Base-by-base conservation (phyloP, 345 rosid genomes). In the Gossypium raimondii region DNA sequence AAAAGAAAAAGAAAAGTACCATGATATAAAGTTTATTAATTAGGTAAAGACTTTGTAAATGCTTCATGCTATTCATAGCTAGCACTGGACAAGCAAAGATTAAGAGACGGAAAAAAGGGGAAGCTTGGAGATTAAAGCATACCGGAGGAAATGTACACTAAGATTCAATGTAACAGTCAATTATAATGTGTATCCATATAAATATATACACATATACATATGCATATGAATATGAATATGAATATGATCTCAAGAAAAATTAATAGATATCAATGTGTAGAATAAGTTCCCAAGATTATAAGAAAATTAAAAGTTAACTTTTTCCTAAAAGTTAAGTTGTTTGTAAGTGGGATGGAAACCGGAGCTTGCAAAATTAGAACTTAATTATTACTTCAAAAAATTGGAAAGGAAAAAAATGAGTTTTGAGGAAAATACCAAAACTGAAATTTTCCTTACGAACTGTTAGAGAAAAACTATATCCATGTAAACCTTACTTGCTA, bases 91-190 rank as follows among this genome's bases (percentile, higher is more conserved):
- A 60, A 60, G 41, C n/a, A 12, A 34, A 27, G 41, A 60, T 25
- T 60, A 60, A 12, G 41, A 60, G 64, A 27, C 7, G 9, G 41
- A 13, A 12, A 12, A 27, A 60, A 27, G 25, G 64, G 27, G 64
- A 59, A 59, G 12, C 41, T 57, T 56, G 38, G 17, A 25, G 38
- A 59, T 59, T 59, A 12, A 59, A 22, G 25, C 63, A 24, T 24
- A 24, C 34, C 2, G 8, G 34, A 24, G 14, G 12, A 58, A 7
- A 22, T 4, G 38, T 60, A 6, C n/a, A 14, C 1, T 24, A 67
- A 3, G 17, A 22, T 56, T 67, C 56, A 67, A 67, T 67, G 41
- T 48, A 48, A 67, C 72, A 67, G 43, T 67, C 11, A 44, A 65
- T 6, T 53, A n/a, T 53, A 53, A 48, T 12, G 52, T 6, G 38